phyloP scores from a whole-genome alignment of 257 asterid species.

The Salvia hispanica region DNA sequence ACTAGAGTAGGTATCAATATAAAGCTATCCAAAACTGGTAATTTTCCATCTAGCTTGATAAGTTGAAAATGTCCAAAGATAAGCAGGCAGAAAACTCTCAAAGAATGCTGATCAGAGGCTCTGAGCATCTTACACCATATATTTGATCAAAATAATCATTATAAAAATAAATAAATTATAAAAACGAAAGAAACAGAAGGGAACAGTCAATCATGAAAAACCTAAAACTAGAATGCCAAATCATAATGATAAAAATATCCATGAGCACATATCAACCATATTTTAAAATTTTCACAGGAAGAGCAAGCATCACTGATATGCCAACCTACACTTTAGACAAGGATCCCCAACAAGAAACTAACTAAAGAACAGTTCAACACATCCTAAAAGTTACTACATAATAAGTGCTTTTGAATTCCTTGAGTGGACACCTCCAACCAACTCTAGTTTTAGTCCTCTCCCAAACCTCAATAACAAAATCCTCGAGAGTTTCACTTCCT shows the following conservation, averaged over 20 bases:
- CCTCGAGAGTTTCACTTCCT: not conserved
- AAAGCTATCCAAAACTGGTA: conserved; percentile 19
- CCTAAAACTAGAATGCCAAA: not conserved
- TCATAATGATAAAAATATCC: not conserved
- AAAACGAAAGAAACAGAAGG: conserved; percentile 5
- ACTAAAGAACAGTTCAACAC: not conserved
- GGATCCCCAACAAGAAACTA: not conserved
- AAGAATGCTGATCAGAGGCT: not conserved
- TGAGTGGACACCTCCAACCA: not conserved
- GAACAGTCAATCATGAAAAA: conserved; percentile 1
- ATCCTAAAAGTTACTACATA: not conserved
- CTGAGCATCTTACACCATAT: conserved; percentile 4
- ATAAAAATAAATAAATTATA: not conserved
- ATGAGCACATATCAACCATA: conserved; percentile 8
- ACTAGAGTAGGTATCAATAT: not conserved
- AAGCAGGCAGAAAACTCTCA: conserved; percentile 20
- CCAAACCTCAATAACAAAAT: not conserved
- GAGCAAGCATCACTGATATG: conserved; percentile 8
- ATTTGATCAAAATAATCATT: conserved; percentile 4
- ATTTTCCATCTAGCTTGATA: not conserved
- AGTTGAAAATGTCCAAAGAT: conserved; percentile 3
- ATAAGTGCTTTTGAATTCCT: not conserved
- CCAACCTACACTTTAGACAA: not conserved
- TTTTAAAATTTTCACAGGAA: not conserved
- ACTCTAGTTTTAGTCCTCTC: not conserved